Conservation (phyloP, 257 asterid genomes). For the Gentiana dahurica region DNA sequence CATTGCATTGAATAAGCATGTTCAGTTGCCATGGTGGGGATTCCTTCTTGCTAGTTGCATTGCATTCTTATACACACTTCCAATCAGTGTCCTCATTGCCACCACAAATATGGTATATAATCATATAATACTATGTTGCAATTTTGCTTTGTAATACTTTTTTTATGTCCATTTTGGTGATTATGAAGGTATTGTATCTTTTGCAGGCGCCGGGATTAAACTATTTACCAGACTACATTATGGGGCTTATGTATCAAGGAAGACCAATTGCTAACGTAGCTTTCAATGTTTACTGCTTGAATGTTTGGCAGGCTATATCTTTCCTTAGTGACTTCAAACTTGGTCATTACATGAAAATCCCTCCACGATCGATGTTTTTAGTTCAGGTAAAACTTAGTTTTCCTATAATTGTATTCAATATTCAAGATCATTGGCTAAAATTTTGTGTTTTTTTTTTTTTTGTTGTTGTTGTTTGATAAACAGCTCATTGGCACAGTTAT, state of each 20-base stretch:
- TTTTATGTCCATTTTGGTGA: too few species aligned
- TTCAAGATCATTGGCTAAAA: too few species aligned
- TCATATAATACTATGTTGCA: too few species aligned
- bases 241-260: slow-evolving; percentile 73
- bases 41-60: slow-evolving; percentile 64
- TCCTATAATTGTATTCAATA: too few species aligned
- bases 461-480: background rate
- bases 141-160: too few species aligned
- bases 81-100: slow-evolving; percentile 88
- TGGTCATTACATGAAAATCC: slow-evolving; percentile 83
- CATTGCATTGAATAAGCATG: slow-evolving; percentile 61
- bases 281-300: slow-evolving; percentile 71
- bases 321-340: slow-evolving; percentile 75
- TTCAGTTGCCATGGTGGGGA: slow-evolving; percentile 99
- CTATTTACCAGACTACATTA: slow-evolving; percentile 52
- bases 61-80: slow-evolving; percentile 86
- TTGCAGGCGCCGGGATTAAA: slow-evolving; percentile 60
- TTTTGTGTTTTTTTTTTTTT: background rate
- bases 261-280: slow-evolving; percentile 68
- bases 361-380: slow-evolving; percentile 77
- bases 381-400: slow-evolving; percentile 40
- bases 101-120: slow-evolving; percentile 78
- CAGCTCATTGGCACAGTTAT: slow-evolving; percentile 76
- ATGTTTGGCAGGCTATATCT: slow-evolving; percentile 68
- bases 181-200: too few species aligned